Evolutionary conservation across 768 basidiomycete genomes (phyloP), one percentile per base, ranked within the genome.

Genomic region (Fomitopsis serialis): DNA sequence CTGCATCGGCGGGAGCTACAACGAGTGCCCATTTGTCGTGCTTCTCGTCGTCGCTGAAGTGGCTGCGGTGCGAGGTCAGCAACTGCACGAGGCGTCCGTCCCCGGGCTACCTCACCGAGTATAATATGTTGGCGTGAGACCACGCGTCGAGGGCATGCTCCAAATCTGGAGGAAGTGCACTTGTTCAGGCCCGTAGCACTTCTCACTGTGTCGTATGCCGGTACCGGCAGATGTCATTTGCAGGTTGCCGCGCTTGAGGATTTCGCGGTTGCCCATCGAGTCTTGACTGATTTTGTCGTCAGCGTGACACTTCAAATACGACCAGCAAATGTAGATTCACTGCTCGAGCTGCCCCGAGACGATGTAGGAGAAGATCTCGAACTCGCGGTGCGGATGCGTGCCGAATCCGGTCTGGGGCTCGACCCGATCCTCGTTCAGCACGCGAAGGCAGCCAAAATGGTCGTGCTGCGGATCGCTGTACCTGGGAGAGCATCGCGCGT

Each of bases 341-440:
- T 94, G 92, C 65, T 92, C 86, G 29, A 93, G 76, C 61, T 85
- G 77, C 3, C 92, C 92, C 19, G 72, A 67, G 36, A 96, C 81
- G 52, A 95, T 74, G 65, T 97, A 96, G 1, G 85, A 87, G 72
- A 94, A 97, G 56, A 97, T 98, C 63, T 97, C 93, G 59, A 90
- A 91, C 66, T 90, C 87, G 29, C 81, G 76, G 63, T 95, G 92
- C 6, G 78, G 76, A 68, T 94, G 91, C 0, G 84, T 87, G 2
- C 90, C 92, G 58, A 98, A 98, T 0, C 96, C 96, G 17, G 81
- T 85, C 17, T 70, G 62, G 6, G 87, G 71, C 3, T 77, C 78
- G 37, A 95, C 89, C n/a, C 90, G 84, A 61, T 93, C 92, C 68
- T 97, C 94, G 71, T 97, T 97, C 68, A 98, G 85, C 34, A 98